phyloP scores from a whole-genome alignment of 208 protist species.

The Acanthamoeba divionensis region DNA sequence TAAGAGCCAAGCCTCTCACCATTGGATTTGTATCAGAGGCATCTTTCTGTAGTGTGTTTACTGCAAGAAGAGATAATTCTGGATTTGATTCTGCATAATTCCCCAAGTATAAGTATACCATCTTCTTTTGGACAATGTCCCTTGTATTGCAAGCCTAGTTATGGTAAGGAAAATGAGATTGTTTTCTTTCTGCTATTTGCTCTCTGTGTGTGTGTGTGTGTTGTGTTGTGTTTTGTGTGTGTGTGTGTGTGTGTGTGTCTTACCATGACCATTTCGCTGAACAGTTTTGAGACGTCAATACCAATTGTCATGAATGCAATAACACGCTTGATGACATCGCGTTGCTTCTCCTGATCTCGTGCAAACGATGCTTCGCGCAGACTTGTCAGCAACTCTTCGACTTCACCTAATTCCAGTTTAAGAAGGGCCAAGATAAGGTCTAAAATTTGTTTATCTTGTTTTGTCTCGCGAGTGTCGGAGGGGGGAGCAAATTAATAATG shows the following conservation, averaged over 20 bases:
- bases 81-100: conserved; percentile 89
- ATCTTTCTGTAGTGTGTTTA: conserved; percentile 95
- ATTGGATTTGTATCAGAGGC: conserved; percentile 83
- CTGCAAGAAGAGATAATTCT: conserved; percentile 89
- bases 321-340: conserved; percentile 86
- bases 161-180: neutral
- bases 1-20: conserved; percentile 92
- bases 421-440: no score
- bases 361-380: neutral
- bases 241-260: neutral
- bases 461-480: no score
- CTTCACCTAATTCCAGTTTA: neutral
- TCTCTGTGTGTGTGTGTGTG: neutral
- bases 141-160: conserved; percentile 81
- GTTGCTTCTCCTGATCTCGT: conserved; percentile 57
- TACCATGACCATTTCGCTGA: conserved; percentile 89
- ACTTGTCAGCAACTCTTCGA: neutral
- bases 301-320: conserved; percentile 95
- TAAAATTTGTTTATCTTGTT: no score
- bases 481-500: no score
- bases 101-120: conserved; percentile 94
- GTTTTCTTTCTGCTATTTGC: neutral
- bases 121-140: conserved; percentile 95
- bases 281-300: conserved; percentile 91
- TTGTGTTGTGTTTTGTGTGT: neutral